These are phyloP conservation scores for Starmera amethionina DNA, from an alignment of 805 yeast genomes.

Conservation along the genomic window DNA sequence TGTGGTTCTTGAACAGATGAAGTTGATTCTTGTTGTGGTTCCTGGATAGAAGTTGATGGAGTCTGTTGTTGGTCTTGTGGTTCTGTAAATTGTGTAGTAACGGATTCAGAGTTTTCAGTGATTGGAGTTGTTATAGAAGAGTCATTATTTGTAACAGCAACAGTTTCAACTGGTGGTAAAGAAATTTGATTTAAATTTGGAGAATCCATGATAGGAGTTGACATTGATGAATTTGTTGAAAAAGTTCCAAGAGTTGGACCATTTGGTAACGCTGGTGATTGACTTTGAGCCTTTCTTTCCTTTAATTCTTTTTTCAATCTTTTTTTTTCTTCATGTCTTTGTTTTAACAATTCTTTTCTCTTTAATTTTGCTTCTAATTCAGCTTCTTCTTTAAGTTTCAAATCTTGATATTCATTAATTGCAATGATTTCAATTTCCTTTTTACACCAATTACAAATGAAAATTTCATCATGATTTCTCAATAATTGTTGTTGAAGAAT, in stretches of 20 bases:
- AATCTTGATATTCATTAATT: conserved; percentile 11
- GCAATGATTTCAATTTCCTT: conserved; percentile 17
- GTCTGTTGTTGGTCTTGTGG: too few species aligned
- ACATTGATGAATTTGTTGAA: background rate
- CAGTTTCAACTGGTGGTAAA: background rate
- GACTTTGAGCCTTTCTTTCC: conserved; percentile 15
- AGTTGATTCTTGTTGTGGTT: too few species aligned
- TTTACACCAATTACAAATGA: conserved; percentile 19
- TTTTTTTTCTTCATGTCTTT: conserved; percentile 12
- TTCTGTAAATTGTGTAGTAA: too few species aligned
- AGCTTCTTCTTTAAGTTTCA: conserved; percentile 9
- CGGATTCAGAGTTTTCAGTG: too few species aligned
- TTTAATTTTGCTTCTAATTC: conserved; percentile 14
- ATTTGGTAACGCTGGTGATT: conserved; percentile 2
- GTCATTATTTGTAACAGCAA: too few species aligned
- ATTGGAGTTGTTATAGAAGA: too few species aligned
- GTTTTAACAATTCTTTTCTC: conserved; percentile 13
- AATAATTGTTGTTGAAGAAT: conserved; percentile 17
- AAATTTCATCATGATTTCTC: conserved; percentile 15
- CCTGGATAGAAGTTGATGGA: too few species aligned
- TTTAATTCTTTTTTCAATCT: conserved; percentile 14
- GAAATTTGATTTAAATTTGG: background rate
- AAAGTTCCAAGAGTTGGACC: background rate
- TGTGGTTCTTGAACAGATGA: too few species aligned
- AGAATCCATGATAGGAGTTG: too few species aligned